Percentiles rank a stretch among this genome's conserved stretches.
These are phyloP conservation scores for Microbotryomycetes sp. DNA, from an alignment of 1,284 basidiomycete genomes.

Conservation along the genomic window DNA sequence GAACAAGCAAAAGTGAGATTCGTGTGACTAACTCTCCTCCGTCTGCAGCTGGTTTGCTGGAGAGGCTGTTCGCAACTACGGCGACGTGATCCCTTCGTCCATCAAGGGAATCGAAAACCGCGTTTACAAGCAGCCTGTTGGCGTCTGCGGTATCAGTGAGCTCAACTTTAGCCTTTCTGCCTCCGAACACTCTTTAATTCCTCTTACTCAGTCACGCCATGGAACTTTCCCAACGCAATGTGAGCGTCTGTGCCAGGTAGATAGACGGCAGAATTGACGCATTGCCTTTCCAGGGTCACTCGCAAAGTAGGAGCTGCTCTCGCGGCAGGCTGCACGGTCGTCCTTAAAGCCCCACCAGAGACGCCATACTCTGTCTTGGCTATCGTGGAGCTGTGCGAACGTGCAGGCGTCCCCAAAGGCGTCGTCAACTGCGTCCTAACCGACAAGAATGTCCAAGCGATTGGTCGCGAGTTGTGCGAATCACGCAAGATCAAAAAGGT, in stretches of 20 bases:
- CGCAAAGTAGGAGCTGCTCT: conserved; percentile 83
- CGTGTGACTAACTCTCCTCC: conserved; percentile 18
- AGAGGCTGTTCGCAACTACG: conserved; percentile 65
- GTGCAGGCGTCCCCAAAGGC: conserved; percentile 86
- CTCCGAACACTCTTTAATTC: no score
- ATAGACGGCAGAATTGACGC: not conserved
- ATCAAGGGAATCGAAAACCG: conserved; percentile 69
- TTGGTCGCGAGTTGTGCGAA: conserved; percentile 56
- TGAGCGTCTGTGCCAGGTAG: not conserved
- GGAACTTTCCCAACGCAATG: conserved; percentile 38
- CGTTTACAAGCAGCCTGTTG: conserved; percentile 65
- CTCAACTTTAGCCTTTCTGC: no score
- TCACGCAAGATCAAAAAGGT: conserved; percentile 53
- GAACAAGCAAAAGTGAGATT: conserved; percentile 41
- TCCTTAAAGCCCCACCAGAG: conserved; percentile 88
- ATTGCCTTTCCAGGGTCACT: conserved; percentile 63
- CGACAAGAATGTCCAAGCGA: conserved; percentile 61
- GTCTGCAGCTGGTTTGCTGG: conserved; percentile 52
- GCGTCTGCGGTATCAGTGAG: conserved; percentile 16
- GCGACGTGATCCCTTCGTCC: conserved; percentile 71
- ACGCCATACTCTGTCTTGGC: conserved; percentile 93
- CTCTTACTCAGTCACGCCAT: not conserved
- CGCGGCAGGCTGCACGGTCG: conserved; percentile 79
- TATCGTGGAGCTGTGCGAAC: conserved; percentile 55
- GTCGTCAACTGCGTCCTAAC: conserved; percentile 92